Base-by-base conservation (phyloP, 2,329 filamentous ascomycete species). In the Elsinoe fawcettii region DNA sequence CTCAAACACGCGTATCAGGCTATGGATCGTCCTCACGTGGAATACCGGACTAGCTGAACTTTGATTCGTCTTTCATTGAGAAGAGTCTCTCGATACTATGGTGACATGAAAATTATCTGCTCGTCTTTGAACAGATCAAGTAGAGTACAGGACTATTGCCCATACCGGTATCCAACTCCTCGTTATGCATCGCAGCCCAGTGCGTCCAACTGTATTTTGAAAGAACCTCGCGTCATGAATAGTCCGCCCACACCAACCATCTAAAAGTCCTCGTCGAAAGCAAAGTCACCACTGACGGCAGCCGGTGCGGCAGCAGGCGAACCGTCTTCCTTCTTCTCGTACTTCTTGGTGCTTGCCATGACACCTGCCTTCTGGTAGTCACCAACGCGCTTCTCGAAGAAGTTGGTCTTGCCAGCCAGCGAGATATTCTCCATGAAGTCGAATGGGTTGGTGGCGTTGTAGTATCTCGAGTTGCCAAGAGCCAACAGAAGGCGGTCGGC, bases 351-450 rank as follows among this genome's bases (percentile, higher is more conserved):
- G 77, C 88, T 91, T 69, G 86, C 86, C 90, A 99, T 95, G 74
- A 99, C 92, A 79, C 93, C 93, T 36, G 93, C 91, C 83, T 99
- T 99, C 78, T 99, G 93, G 83, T 99, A 99, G 70, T 99, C 93
- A 73, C 87, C 93, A 58, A 99, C 93, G 67, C 93, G 90, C 88
- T 99, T 99, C 87, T 99, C 93, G 73, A 99, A 99, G 84, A 99
- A 99, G 85, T 99, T 99, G 73, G 93, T 99, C 88, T 99, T 99
- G 75, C 93, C 93, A 55, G 90, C 89, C 9, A 99, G 83, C 20
- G 93, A 97, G 75, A 99, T 99, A 77, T 96, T 96, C 82, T 99
- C 93, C 93, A 99, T 99, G 76, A 99, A 99, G 81, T 99, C 93
- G 73, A 99, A 99, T 71, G 93, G 93, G 79, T 99, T 99, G 73